phyloP scores from a whole-genome alignment of 2,329 filamentous ascomycete species.

The Fusarium hainanense region DNA sequence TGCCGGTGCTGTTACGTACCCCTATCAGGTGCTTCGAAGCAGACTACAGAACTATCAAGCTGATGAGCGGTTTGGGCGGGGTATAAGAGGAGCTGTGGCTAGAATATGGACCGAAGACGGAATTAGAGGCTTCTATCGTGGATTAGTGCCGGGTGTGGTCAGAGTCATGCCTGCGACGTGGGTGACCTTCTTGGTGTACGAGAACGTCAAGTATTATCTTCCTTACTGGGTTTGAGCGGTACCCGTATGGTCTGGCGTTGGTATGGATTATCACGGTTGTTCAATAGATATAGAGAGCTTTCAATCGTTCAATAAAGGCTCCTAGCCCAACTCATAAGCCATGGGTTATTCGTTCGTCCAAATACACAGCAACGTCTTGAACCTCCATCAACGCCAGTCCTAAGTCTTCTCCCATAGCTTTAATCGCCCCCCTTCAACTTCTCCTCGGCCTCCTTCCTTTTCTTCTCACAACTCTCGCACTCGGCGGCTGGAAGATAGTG shows the following conservation, averaged over 20 bases:
- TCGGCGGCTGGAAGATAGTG: constrained; percentile 23
- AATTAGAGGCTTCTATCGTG: constrained; percentile 87
- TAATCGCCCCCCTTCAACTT: background rate
- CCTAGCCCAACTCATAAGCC: background rate
- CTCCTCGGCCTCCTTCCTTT: constrained; percentile 3
- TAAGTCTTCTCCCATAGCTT: background rate
- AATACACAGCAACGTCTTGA: background rate
- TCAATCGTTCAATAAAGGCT: background rate
- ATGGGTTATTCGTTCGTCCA: background rate
- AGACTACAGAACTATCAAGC: constrained; percentile 91
- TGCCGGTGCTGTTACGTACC: constrained; percentile 91
- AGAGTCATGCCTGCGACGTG: constrained; percentile 94
- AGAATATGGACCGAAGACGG: constrained; percentile 86
- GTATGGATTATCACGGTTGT: background rate
- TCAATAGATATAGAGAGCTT: constrained; percentile 6
- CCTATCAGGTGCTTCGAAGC: constrained; percentile 91
- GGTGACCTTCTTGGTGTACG: constrained; percentile 96
- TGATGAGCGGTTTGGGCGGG: constrained; percentile 76
- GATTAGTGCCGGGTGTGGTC: constrained; percentile 87
- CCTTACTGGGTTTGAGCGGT: constrained; percentile 54
- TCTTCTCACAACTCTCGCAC: constrained; percentile 29
- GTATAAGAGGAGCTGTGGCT: constrained; percentile 74
- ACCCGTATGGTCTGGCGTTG: constrained; percentile 3
- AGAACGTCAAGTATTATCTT: constrained; percentile 85
- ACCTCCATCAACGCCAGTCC: background rate